Evolutionary conservation across 805 yeast species (phyloP).

Genomic region (Zygosaccharomyces siamensis): DNA sequence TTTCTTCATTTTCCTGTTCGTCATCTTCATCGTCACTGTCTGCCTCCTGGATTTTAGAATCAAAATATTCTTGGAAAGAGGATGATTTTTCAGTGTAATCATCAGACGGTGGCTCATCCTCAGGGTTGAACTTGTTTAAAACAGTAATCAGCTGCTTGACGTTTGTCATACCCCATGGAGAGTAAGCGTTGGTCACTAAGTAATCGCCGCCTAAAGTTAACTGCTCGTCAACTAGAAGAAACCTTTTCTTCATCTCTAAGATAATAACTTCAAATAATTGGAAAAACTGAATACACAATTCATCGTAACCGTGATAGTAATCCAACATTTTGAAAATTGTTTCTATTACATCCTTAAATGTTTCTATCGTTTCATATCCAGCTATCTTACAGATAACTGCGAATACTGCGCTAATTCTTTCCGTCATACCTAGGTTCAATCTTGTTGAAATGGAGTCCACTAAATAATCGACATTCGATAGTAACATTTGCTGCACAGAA

Average conservation of each 20-base stretch:
- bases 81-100: slow-evolving; percentile 34
- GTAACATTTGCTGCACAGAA: slow-evolving; percentile 51
- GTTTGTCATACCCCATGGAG: slow-evolving; percentile 58
- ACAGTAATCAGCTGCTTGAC: slow-evolving; percentile 42
- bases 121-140: slow-evolving; percentile 37
- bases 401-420: slow-evolving; percentile 70
- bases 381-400: slow-evolving; percentile 65
- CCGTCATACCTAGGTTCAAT: slow-evolving; percentile 63
- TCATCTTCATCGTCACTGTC: slow-evolving; percentile 37
- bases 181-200: slow-evolving; percentile 31
- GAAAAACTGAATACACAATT: slow-evolving; percentile 68
- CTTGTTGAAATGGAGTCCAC: slow-evolving; percentile 71
- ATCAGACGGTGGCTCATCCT: slow-evolving; percentile 20
- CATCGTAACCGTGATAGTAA: slow-evolving; percentile 75
- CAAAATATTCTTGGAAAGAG: slow-evolving; percentile 35
- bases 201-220: slow-evolving; percentile 17
- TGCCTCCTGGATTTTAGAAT: slow-evolving; percentile 32
- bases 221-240: slow-evolving; percentile 22
- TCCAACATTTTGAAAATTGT: slow-evolving; percentile 76
- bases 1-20: slow-evolving; percentile 18
- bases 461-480: slow-evolving; percentile 72
- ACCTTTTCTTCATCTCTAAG: slow-evolving; percentile 39
- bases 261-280: slow-evolving; percentile 60
- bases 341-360: slow-evolving; percentile 66
- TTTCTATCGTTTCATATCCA: slow-evolving; percentile 59